Base-by-base conservation (phyloP, 768 basidiomycete species). In the Lactarius tabidus region DNA sequence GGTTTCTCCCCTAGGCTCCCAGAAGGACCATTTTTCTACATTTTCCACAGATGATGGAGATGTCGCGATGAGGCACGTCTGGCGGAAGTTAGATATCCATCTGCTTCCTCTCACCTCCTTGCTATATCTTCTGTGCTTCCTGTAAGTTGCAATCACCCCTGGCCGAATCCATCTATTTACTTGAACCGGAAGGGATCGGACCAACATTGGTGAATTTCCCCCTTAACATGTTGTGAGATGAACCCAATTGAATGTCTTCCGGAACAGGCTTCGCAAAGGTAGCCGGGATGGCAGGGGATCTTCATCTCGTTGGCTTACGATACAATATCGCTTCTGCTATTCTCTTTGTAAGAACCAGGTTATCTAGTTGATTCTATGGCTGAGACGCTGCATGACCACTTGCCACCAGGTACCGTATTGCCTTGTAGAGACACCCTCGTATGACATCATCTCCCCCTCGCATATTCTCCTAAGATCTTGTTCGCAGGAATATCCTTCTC, bases 281-380 rank as follows among this genome's bases (percentile, higher is more conserved):
- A 31, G 81, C 81, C 9, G 81, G 80, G 20, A 77, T 82, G 80
- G 71, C 74, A 17, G 67, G 56, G 1, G 79, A 81, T 63, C 68
- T 78, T 57, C 31, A 77, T 26, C 74, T 78, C 28, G 61, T 70
- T 9, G 77, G 77, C 2, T 69, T 76, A 26, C 70, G 65, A 39
- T 78, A 77, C 60, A 79, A 78, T 54, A 75, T 69, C 18, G 78
- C 75, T 28, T 75, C 77, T 29, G 75, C 78, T 10, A 68, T 81
- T 64, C 78, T 79, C 67, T 80, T 78, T 57, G 74, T 74, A 31
- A 48, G 73, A 36, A 60, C 69, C 33, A 23, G 51, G 33, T 23
- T 23, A 12, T 39, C 45, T 43, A 26, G 12, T 28, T 23, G 5
- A 38, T 18, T 23, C 10, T n/a, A 17, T 12, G 18, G 56, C 36